Conservation (phyloP, 768 basidiomycete genomes). For the Grammothele lineata region DNA sequence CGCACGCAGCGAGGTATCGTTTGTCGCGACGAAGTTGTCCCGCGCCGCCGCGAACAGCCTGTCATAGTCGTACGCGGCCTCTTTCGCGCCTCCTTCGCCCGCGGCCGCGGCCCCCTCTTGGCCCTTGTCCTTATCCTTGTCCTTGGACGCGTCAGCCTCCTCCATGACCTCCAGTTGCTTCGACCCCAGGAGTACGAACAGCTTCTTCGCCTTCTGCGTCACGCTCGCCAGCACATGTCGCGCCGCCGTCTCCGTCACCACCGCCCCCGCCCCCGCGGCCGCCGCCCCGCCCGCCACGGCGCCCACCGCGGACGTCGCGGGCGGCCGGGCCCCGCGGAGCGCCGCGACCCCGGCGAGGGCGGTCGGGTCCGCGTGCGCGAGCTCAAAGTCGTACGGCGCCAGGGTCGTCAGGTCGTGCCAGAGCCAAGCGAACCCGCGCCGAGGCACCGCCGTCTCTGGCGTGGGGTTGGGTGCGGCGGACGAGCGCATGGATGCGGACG, state of each 20-base stretch:
- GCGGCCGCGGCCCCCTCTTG: constrained; percentile 11
- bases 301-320: constrained; percentile 22
- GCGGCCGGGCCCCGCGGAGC: constrained; percentile 17
- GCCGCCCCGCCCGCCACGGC: constrained; percentile 30
- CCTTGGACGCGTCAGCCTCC: constrained; percentile 30
- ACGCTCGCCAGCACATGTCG: constrained; percentile 83
- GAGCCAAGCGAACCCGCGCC: constrained; percentile 65
- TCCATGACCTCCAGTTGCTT: constrained; percentile 62
- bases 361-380: constrained; percentile 60
- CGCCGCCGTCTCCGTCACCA: constrained; percentile 73
- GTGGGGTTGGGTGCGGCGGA: constrained; percentile 5
- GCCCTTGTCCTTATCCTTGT: constrained; percentile 22
- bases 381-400: constrained; percentile 74
- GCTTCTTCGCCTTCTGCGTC: constrained; percentile 78
- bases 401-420: constrained; percentile 93
- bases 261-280: constrained; percentile 17
- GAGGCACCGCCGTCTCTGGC: constrained; percentile 7
- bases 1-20: constrained; percentile 77
- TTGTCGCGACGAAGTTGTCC: constrained; percentile 85
- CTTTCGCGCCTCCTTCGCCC: constrained; percentile 40
- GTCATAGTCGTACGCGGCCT: constrained; percentile 59
- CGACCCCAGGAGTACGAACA: constrained; percentile 69
- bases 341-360: constrained; percentile 49
- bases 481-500: constrained; percentile 2
- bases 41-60: constrained; percentile 69